A percentile compares a stretch with the other conserved stretches of the same genome.
Evolutionary conservation across 129 eudicot genomes (phyloP).

Genomic region (Flaveria trinervia): DNA sequence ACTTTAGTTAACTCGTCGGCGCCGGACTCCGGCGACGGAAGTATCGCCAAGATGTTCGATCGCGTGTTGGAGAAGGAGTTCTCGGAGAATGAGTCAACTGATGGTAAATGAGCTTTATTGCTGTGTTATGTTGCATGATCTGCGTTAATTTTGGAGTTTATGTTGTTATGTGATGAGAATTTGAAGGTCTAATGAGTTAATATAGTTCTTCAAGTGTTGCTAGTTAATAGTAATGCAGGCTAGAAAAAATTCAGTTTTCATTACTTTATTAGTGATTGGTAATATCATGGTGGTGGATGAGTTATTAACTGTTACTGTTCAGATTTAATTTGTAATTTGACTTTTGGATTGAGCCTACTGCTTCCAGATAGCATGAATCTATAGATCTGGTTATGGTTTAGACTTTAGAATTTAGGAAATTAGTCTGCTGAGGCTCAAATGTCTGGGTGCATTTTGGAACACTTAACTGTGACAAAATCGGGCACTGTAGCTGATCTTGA

Average conservation of each 20-base stretch:
- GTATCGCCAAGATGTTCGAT: conserved; percentile 86
- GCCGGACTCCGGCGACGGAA: conserved; percentile 65
- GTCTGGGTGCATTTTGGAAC: neutral
- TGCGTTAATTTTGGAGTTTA: neutral
- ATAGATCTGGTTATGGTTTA: conserved; percentile 19
- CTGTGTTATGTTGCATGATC: conserved; percentile 8
- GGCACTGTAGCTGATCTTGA: neutral
- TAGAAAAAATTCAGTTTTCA: neutral
- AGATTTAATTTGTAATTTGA: neutral
- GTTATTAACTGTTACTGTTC: neutral
- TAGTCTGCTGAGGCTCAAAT: neutral
- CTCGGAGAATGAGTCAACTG: conserved; percentile 81
- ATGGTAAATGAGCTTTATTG: conserved; percentile 47
- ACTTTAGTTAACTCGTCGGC: conserved; percentile 69
- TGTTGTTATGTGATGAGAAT: conserved; percentile 8
- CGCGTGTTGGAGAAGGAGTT: conserved; percentile 87
- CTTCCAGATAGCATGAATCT: conserved; percentile 23
- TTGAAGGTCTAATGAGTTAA: conserved; percentile 5
- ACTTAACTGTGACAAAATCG: neutral
- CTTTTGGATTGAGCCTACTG: conserved; percentile 3
- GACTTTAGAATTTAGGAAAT: neutral
- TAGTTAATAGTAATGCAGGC: conserved; percentile 8
- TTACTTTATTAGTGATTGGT: neutral
- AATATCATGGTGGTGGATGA: conserved; percentile 2
- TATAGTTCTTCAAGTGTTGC: conserved; percentile 9